Evolutionary conservation across 768 basidiomycete genomes (phyloP), one percentile per base, ranked within the genome.

Genomic region (Antrodiella citrinella): DNA sequence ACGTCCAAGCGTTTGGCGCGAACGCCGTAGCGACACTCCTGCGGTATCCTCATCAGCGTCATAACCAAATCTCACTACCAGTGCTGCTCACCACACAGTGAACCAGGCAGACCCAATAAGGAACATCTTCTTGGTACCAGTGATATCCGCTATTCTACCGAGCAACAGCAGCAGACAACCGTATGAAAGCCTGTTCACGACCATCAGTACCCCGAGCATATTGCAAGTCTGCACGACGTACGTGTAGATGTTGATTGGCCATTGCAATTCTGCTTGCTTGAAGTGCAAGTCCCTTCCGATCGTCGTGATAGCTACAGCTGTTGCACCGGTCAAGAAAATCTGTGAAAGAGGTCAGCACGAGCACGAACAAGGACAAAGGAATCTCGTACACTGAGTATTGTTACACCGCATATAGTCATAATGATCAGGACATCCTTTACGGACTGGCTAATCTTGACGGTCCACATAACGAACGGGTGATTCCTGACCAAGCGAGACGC

Each of bases 11-110:
- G 47, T 47, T 63, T 22, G 60, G 62, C 12, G 65, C 60, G 26
- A 67, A 63, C 22, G 65, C 62, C 2, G 62, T 59, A 4, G 54
- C 62, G 7, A 67, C 53, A 48, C 66, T 67, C 65, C 66, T 64
- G 49, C 26, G 25, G 35, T n/a, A n/a, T n/a, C n/a, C n/a, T n/a
- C n/a, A n/a, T n/a, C n/a, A n/a, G n/a, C n/a, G n/a, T n/a, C n/a
- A n/a, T n/a, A n/a, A n/a, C n/a, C n/a, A n/a, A n/a, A n/a, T n/a
- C n/a, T n/a, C n/a, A n/a, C 21, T 4, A 18, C 38, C 40, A 25
- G 23, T n/a, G 22, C n/a, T 13, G 45, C 58, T 43, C 18, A 67
- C 66, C 65, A 66, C 2, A 64, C 49, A 19, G 62, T 56, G 52
- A 67, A 64, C 64, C 64, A 67, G 15, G 59, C 50, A 4, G 65